Conservation (phyloP, 306 rosid genomes). For the Sicyos baderoa region DNA sequence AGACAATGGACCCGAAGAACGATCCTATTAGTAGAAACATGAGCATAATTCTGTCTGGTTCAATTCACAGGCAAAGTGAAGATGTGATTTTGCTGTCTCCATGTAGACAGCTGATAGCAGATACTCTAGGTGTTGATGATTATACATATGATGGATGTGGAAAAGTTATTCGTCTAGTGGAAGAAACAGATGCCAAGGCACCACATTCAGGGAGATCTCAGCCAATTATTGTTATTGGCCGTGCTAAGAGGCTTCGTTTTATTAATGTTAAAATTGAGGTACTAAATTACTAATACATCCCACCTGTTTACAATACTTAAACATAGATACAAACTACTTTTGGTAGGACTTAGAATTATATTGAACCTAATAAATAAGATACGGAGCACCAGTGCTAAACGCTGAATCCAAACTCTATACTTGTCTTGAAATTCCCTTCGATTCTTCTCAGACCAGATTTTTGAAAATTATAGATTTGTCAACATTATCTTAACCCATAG, state of each 20-base stretch:
- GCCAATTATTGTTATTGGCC: slow-evolving; percentile 80
- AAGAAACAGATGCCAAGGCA: slow-evolving; percentile 58
- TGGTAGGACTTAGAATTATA: background rate
- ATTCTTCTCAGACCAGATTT: background rate
- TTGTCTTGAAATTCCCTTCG: background rate
- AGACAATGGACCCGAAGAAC: slow-evolving; percentile 70
- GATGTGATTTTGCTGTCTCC: slow-evolving; percentile 79
- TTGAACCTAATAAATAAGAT: background rate
- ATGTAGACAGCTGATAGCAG: slow-evolving; percentile 69
- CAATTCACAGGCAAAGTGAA: slow-evolving; percentile 63
- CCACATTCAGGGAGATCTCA: slow-evolving; percentile 38
- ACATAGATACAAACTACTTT: background rate
- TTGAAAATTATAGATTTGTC: background rate
- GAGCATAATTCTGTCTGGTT: slow-evolving; percentile 53
- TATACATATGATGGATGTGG: slow-evolving; percentile 93
- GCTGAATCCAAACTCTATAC: background rate
- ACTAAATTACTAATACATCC: slow-evolving; percentile 27
- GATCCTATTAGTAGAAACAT: slow-evolving; percentile 63
- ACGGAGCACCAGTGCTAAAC: background rate
- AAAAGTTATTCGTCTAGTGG: slow-evolving; percentile 54
- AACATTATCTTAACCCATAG: background rate
- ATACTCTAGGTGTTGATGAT: slow-evolving; percentile 61
- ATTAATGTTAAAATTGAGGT: slow-evolving; percentile 85
- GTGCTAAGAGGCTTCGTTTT: slow-evolving; percentile 79
- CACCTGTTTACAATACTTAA: slow-evolving; percentile 3